A percentile compares a stretch with the other conserved stretches of the same genome.
phyloP scores from a whole-genome alignment of 306 rosid species.

The Trichosanthes cucumerina region DNA sequence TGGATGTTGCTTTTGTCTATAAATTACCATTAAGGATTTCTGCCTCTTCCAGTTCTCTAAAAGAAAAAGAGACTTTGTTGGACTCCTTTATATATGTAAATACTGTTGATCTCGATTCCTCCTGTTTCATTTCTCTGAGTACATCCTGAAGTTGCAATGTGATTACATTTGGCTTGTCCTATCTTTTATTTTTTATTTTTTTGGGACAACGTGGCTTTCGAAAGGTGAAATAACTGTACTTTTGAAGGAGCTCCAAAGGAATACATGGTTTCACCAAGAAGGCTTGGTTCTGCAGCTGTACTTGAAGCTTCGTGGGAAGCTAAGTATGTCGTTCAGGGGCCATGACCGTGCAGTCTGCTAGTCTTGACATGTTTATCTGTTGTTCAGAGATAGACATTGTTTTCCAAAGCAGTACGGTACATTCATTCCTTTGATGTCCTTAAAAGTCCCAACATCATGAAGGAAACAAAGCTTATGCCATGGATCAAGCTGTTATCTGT shows the following conservation, averaged over 20 bases:
- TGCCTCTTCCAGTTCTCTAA: background rate
- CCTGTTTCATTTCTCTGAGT: background rate
- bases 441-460: background rate
- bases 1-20: slow-evolving; percentile 1
- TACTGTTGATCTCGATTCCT: background rate
- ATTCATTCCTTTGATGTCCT: background rate
- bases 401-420: background rate
- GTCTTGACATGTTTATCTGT: background rate
- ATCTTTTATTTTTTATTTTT: background rate
- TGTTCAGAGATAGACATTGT: background rate
- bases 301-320: background rate
- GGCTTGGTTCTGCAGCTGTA: background rate
- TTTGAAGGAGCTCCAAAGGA: background rate
- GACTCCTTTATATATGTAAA: background rate
- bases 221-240: background rate
- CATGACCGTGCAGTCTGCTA: background rate
- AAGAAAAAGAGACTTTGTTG: background rate
- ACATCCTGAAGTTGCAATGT: background rate
- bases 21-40: background rate
- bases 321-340: background rate
- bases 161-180: background rate
- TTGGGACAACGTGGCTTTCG: background rate
- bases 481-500: background rate
- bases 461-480: background rate
- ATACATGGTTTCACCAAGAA: background rate